phyloP scores from a whole-genome alignment of 2,329 filamentous ascomycete species.

The Fusarium kyushuense region DNA sequence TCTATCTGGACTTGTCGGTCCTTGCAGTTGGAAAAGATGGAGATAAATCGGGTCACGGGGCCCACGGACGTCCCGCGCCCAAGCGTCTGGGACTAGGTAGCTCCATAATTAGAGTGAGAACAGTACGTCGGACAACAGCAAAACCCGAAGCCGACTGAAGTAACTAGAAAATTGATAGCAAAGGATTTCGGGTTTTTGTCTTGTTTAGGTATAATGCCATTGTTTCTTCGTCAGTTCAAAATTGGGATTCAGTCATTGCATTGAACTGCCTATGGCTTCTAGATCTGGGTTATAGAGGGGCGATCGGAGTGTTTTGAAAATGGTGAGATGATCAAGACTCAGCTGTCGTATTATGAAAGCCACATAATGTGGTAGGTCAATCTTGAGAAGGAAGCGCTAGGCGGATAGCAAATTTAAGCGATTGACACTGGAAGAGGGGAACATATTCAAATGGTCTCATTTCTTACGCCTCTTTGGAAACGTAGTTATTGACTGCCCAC shows the following conservation, averaged over 20 bases:
- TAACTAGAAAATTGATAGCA: neutral
- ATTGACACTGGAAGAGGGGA: neutral
- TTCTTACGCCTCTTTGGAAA: neutral
- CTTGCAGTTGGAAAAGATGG: slow-evolving; percentile 24
- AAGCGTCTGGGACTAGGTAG: slow-evolving; percentile 23
- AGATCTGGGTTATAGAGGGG: slow-evolving; percentile 30
- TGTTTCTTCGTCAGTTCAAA: slow-evolving; percentile 4
- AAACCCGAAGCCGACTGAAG: slow-evolving; percentile 9
- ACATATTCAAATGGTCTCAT: neutral
- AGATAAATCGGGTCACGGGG: slow-evolving; percentile 31
- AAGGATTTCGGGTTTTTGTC: slow-evolving; percentile 1
- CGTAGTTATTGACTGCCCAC: neutral
- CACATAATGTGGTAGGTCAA: slow-evolving; percentile 9
- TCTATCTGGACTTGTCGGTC: slow-evolving; percentile 4
- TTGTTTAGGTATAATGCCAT: slow-evolving; percentile 7
- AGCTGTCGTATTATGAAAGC: slow-evolving; percentile 19
- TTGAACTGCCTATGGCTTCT: slow-evolving; percentile 5
- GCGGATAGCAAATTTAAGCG: neutral
- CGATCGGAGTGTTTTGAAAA: slow-evolving; percentile 16
- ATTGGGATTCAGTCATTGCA: slow-evolving; percentile 1
- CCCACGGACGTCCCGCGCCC: slow-evolving; percentile 30
- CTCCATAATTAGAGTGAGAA: slow-evolving; percentile 26
- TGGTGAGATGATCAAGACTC: slow-evolving; percentile 35
- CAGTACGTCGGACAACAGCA: slow-evolving; percentile 16
- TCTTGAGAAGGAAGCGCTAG: neutral